Base-by-base conservation (phyloP, 2,329 filamentous ascomycete species). In the Colletotrichum endophyticum region DNA sequence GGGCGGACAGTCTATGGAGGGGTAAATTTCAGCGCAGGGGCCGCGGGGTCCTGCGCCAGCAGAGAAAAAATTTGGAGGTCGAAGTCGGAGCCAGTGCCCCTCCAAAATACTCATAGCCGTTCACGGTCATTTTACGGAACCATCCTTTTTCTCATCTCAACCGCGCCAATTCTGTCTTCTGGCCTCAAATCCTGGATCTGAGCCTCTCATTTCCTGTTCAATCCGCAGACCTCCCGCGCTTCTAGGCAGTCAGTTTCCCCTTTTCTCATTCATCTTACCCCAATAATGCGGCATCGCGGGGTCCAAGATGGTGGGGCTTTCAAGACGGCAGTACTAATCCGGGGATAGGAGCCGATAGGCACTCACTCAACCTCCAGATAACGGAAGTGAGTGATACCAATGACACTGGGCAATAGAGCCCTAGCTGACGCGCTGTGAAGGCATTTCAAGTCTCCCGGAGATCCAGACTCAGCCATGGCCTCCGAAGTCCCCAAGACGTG, bases 401-500 rank as follows among this genome's bases (percentile, higher is more conserved):
- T 36, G 28, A n/a, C 25, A 5, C 25, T 25, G 8, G 25, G 8
- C 25, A 57, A 30, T 27, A 28, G 28, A 61, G 32, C 13, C 11
- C 12, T 22, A 49, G 25, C 34, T 76, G 32, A 74, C 15, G 36
- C 36, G 7, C 4, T 16, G 9, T 19, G 9, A 30, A 27, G 36
- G n/a, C 28, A 9, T 66, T 2, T n/a, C 16, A 32, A 53, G 53
- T 27, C 15, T 66, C 68, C 49, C 22, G n/a, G 63, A 63, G 25
- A 28, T 28, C 34, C 19, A 28, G 16, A 59, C 22, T 57, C 56
- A 27, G 22, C 28, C 25, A 89, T 89, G 87, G 84, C 86, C 64
- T 81, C 86, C 71, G 83, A 84, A 66, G 85, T 87, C 27, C 90
- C 89, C 80, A 92, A 92, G 86, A 92, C 94, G 82, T 99, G 97